These are phyloP conservation scores for Huntiella abstrusa DNA, from an alignment of 2,329 filamentous ascomycete species.

Conservation along the genomic window DNA sequence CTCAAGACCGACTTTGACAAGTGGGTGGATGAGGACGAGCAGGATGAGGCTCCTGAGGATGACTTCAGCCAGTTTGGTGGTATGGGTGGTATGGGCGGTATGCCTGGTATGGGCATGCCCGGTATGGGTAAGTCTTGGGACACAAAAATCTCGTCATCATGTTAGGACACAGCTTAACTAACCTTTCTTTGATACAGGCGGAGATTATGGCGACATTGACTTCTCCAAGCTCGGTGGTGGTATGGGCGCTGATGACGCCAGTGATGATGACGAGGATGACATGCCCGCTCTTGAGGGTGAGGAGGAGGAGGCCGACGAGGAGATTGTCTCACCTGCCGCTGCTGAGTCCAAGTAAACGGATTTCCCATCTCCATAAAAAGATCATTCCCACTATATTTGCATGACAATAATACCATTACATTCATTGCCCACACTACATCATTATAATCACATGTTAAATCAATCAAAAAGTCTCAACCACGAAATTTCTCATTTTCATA, in stretches of 20 bases:
- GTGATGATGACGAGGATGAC: conserved; percentile 49
- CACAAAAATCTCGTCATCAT: background rate
- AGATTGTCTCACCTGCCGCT: conserved; percentile 13
- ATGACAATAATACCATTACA: too few species aligned
- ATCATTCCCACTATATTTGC: too few species aligned
- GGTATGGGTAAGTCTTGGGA: conserved; percentile 21
- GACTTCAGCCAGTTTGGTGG: conserved; percentile 52
- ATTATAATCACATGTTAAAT: background rate
- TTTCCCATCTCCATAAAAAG: background rate
- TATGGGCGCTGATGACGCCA: conserved; percentile 24
- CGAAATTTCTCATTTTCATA: conserved; percentile 2
- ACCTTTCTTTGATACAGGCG: conserved; percentile 15
- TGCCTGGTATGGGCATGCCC: conserved; percentile 37
- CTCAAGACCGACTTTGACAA: conserved; percentile 98
- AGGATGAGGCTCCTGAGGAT: conserved; percentile 75
- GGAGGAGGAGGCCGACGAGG: conserved; percentile 27
- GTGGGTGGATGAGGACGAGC: conserved; percentile 98
- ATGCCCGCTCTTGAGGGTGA: conserved; percentile 65
- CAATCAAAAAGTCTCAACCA: background rate
- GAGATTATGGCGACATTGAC: conserved; percentile 73
- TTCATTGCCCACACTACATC: too few species aligned
- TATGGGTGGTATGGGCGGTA: conserved; percentile 33
- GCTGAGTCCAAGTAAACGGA: conserved; percentile 5
- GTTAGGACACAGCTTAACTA: background rate
- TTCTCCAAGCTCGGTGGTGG: conserved; percentile 75